Percentiles rank a stretch among this genome's conserved stretches.
These are phyloP conservation scores for Candida pini DNA, from an alignment of 805 yeast species.

Conservation along the genomic window DNA sequence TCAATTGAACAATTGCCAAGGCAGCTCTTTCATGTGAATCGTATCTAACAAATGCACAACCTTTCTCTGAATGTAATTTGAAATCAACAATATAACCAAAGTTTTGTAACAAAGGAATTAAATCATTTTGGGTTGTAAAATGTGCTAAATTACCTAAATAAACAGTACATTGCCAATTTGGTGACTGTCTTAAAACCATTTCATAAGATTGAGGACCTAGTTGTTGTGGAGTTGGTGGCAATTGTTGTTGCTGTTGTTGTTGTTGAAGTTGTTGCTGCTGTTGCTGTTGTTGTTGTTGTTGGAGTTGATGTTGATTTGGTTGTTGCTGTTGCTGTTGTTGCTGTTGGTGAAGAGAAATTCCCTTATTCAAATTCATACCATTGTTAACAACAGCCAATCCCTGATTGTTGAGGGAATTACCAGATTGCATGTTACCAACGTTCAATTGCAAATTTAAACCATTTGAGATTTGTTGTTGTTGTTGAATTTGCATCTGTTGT, in stretches of 20 bases:
- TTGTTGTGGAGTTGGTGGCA: constrained; percentile 3
- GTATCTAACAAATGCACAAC: constrained; percentile 84
- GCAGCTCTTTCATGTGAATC: constrained; percentile 89
- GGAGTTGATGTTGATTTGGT: not conserved
- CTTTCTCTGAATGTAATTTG: constrained; percentile 73
- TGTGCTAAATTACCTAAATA: constrained; percentile 84
- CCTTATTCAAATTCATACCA: too few species aligned
- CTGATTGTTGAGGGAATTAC: constrained; percentile 5
- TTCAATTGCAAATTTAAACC: constrained; percentile 2
- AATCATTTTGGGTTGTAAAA: constrained; percentile 63
- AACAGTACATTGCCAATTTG: constrained; percentile 80
- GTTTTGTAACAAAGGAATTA: constrained; percentile 66
- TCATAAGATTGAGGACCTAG: constrained; percentile 44
- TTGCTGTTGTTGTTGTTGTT: constrained; percentile 3
- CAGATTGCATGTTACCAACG: constrained; percentile 9
- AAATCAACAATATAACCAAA: constrained; percentile 82
- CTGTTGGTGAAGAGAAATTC: too few species aligned
- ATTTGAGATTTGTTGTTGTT: constrained; percentile 6
- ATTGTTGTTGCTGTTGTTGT: constrained; percentile 2
- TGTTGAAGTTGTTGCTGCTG: constrained; percentile 1
- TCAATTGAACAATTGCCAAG: constrained; percentile 73
- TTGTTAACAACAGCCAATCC: too few species aligned
- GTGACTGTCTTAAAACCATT: constrained; percentile 68
- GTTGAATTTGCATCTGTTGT: constrained; percentile 15
- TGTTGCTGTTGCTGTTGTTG: constrained; percentile 1